These are phyloP conservation scores for Podospora pseudocomata DNA, from an alignment of 495 filamentous ascomycete species.

Conservation along the genomic window DNA sequence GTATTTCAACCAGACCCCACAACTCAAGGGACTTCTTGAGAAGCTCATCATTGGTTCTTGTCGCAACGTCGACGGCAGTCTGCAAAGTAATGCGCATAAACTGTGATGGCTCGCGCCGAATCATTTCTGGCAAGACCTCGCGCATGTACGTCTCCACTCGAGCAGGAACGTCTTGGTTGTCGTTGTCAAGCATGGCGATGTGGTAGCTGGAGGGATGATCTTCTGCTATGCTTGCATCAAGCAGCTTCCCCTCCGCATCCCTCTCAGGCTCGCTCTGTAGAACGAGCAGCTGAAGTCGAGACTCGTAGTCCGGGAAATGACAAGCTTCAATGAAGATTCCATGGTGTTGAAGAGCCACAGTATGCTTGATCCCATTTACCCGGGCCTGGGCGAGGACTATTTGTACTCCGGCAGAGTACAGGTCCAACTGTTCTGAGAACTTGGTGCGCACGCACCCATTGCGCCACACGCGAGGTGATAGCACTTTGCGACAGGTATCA, in stretches of 20 bases:
- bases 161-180: conserved; percentile 62
- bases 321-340: conserved; percentile 64
- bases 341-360: conserved; percentile 54
- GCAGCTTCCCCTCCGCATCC: conserved; percentile 32
- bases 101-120: conserved; percentile 61
- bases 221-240: conserved; percentile 38
- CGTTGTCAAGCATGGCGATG: conserved; percentile 59
- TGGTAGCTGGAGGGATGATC: conserved; percentile 33
- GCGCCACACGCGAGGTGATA: conserved; percentile 77
- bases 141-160: conserved; percentile 71
- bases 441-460: conserved; percentile 72
- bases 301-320: conserved; percentile 59
- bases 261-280: conserved; percentile 49
- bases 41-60: conserved; percentile 57
- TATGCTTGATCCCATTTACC: conserved; percentile 56
- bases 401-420: conserved; percentile 69
- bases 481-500: conserved; percentile 71
- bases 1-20: conserved; percentile 71
- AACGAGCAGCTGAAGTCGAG: conserved; percentile 52
- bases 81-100: conserved; percentile 66
- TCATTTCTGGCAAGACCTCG: conserved; percentile 56
- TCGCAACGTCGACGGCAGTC: conserved; percentile 53
- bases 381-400: conserved; percentile 63
- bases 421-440: conserved; percentile 67
- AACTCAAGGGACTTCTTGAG: conserved; percentile 67